These are phyloP conservation scores for Tubosaeta sp. DNA, from an alignment of 768 basidiomycete genomes.

Conservation along the genomic window DNA sequence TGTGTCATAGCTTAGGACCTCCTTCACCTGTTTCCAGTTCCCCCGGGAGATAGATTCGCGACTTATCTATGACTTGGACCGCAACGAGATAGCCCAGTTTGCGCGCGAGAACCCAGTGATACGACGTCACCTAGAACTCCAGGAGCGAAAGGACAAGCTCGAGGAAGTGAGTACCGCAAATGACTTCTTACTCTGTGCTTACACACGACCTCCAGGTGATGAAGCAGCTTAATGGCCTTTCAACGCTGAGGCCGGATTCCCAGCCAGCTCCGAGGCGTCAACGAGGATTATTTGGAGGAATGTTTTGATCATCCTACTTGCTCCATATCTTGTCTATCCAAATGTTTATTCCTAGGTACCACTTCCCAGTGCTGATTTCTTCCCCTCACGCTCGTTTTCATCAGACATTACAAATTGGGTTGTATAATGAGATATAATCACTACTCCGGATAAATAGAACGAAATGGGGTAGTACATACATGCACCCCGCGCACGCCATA, in stretches of 20 bases:
- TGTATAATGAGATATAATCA: constrained; percentile 18
- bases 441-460: constrained; percentile 11
- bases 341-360: constrained; percentile 4
- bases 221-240: constrained; percentile 91
- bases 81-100: constrained; percentile 84
- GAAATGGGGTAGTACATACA: background rate
- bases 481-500: no score
- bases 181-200: background rate
- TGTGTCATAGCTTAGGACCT: background rate
- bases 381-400: background rate
- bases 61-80: constrained; percentile 88
- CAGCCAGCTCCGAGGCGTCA: constrained; percentile 69
- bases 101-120: constrained; percentile 95
- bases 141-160: constrained; percentile 95
- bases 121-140: constrained; percentile 82
- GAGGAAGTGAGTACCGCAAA: constrained; percentile 68
- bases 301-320: constrained; percentile 51
- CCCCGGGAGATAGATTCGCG: constrained; percentile 96
- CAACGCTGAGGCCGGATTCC: constrained; percentile 80
- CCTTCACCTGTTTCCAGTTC: constrained; percentile 52
- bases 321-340: background rate
- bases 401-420: background rate
- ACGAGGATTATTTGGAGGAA: constrained; percentile 72
- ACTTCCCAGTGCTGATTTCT: background rate
- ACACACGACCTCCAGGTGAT: constrained; percentile 59